phyloP scores from a whole-genome alignment of 352 stramenopile genomes.

The Phytophthora pseudosyringae region DNA sequence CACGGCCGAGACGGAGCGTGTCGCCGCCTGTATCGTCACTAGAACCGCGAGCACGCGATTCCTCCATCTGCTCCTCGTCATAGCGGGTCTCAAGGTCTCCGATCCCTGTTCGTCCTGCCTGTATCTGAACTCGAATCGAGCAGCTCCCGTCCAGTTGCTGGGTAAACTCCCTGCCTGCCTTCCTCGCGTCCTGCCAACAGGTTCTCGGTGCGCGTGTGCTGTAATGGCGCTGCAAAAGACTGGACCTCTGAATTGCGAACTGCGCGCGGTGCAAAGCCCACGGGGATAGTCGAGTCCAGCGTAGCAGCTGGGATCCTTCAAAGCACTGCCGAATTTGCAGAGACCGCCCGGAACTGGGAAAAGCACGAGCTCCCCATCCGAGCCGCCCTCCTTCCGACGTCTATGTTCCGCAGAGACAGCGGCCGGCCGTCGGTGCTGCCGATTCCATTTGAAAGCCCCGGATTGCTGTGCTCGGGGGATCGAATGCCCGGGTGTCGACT shows the following conservation, averaged over 20 bases:
- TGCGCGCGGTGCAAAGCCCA: too few species aligned
- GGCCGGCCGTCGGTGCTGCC: too few species aligned
- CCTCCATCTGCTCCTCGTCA: conserved; percentile 16
- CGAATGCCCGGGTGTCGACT: too few species aligned
- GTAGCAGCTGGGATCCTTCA: conserved; percentile 27
- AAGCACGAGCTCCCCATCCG: conserved; percentile 30
- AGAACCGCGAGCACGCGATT: conserved; percentile 15
- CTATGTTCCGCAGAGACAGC: conserved; percentile 19
- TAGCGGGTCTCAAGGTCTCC: conserved; percentile 11
- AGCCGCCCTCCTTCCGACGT: conserved; percentile 19
- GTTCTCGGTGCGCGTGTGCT: conserved; percentile 30
- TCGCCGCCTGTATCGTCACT: conserved; percentile 17
- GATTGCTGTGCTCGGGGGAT: conserved; percentile 10
- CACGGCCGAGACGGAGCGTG: background rate
- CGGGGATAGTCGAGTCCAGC: conserved; percentile 25
- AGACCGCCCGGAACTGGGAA: too few species aligned
- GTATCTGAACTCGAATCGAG: conserved; percentile 16
- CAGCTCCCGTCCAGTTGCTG: conserved; percentile 4
- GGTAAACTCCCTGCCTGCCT: background rate
- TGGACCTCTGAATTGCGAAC: conserved; percentile 16
- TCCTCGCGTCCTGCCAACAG: conserved; percentile 10
- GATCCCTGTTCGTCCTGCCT: conserved; percentile 3
- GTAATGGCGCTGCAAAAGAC: conserved; percentile 17
- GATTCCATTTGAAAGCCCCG: too few species aligned
- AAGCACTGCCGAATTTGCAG: too few species aligned